These are phyloP conservation scores for Fomitopsis betulina DNA, from an alignment of 1,284 basidiomycete species.

Conservation along the genomic window DNA sequence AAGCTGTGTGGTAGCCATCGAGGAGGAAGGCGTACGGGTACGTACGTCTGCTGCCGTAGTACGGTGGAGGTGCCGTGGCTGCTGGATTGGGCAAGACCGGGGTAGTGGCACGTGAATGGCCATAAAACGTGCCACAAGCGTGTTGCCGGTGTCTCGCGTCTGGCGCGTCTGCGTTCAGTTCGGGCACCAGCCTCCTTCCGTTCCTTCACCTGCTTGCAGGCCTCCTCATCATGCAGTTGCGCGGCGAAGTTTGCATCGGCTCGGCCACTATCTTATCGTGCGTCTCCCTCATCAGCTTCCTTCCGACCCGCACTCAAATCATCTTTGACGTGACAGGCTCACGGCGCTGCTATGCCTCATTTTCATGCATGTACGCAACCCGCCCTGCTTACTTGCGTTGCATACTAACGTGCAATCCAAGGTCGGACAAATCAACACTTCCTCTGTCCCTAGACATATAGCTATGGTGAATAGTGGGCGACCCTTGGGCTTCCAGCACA, in stretches of 20 bases:
- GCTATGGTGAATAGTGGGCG: constrained; percentile 51
- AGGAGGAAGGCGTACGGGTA: constrained; percentile 8
- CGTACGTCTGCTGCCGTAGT: not conserved
- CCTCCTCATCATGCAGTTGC: constrained; percentile 32
- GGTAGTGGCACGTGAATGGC: constrained; percentile 4
- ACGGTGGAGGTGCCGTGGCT: not conserved
- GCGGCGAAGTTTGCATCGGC: constrained; percentile 69
- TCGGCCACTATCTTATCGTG: constrained; percentile 66
- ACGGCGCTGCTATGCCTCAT: constrained; percentile 66
- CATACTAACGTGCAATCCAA: constrained; percentile 23
- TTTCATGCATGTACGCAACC: constrained; percentile 64
- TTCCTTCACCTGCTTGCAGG: constrained; percentile 14
- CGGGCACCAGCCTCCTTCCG: constrained; percentile 20
- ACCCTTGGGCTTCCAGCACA: constrained; percentile 10
- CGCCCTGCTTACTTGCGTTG: not conserved
- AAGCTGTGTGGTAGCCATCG: not conserved
- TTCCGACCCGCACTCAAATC: constrained; percentile 17
- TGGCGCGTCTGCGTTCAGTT: constrained; percentile 17
- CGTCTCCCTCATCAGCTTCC: constrained; percentile 24
- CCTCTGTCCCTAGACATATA: constrained; percentile 62
- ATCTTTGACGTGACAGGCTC: constrained; percentile 38
- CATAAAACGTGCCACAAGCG: constrained; percentile 9
- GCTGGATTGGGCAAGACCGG: constrained; percentile 4
- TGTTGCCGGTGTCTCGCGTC: constrained; percentile 9
- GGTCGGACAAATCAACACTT: constrained; percentile 80